Base-by-base conservation (phyloP, 768 basidiomycete genomes). In the Serendipita sp. region DNA sequence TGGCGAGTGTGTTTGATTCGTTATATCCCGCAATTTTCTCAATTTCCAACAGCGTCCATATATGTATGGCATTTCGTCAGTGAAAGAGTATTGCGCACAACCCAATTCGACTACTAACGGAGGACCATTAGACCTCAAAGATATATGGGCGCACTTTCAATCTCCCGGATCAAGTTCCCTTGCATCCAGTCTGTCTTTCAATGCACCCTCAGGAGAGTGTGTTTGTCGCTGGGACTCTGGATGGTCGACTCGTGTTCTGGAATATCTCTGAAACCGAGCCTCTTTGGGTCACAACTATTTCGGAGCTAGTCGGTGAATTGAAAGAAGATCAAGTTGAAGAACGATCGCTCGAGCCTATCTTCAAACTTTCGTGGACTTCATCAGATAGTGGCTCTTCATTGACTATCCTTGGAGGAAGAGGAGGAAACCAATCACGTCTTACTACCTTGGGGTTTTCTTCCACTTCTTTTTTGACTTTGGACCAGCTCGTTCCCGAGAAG, bases 141-240 rank as follows among this genome's bases (percentile, higher is more conserved):
- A 41, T 13, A 41, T 41, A 13, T 41, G 30, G n/a, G n/a, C 56
- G 56, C 8, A 28, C 34, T 34, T 60, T 30, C 36, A 60, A 8
- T 16, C 56, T 60, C 23, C 11, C 56, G 8, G 56, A 60, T 8
- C 16, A 38, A 18, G 8, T 3, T 23, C 28, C 36, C 16, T 38
- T 60, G n/a, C 56, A 38, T n/a, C 56, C 56, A n/a, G 56, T 60
- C 11, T 60, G 56, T 60, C 36, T 60, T n/a, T 23, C 56, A 8
- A n/a, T 60, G 16, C 56, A 60, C 18, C 56, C 56, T n/a, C 4
- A 34, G 8, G 56, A 60, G 36, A n/a, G n/a, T 18, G 32, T 60
- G 10, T 60, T 60, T 32, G 34, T 18, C 8, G 34, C 28, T 3
- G 56, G 56, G 16, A n/a, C 35, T 4, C 8, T 36, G 56, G 56